Percentiles rank a stretch among this genome's conserved stretches.
Conservation (phyloP, 2,329 filamentous ascomycete species). For the Orbilia ellipsospora region DNA sequence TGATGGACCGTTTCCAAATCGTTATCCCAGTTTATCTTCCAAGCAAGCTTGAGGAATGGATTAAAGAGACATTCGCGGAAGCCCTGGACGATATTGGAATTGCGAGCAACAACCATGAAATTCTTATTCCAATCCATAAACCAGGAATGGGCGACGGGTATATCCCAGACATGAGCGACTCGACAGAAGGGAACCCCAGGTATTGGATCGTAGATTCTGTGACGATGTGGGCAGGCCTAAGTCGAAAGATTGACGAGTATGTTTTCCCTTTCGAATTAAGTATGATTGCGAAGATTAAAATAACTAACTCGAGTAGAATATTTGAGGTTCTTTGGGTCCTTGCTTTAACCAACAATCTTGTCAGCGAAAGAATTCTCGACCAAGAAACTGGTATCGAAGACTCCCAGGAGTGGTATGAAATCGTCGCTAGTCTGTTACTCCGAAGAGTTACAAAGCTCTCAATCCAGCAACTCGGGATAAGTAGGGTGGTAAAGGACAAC, state of each 20-base stretch:
- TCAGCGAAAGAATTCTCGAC: conserved; percentile 11
- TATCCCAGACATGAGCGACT: conserved; percentile 27
- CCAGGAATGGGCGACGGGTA: conserved; percentile 41
- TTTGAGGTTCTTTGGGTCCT: conserved; percentile 57
- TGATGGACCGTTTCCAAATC: conserved; percentile 56
- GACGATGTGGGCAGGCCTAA: conserved; percentile 57
- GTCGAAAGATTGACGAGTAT: conserved; percentile 58
- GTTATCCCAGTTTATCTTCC: conserved; percentile 55
- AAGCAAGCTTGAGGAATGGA: conserved; percentile 52
- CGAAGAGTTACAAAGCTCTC: conserved; percentile 42
- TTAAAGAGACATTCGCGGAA: conserved; percentile 46
- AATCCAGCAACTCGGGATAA: conserved; percentile 51
- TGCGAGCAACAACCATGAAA: conserved; percentile 15
- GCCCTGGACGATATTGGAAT: conserved; percentile 45
- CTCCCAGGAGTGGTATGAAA: conserved; percentile 26
- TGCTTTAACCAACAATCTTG: conserved; percentile 5
- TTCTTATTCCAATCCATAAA: conserved; percentile 53
- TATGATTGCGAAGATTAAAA: not conserved
- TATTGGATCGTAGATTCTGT: conserved; percentile 57
- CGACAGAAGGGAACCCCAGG: conserved; percentile 24
- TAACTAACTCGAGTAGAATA: conserved; percentile 37
- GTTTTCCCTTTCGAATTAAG: not conserved
- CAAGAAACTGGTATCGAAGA: not conserved
- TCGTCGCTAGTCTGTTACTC: conserved; percentile 36
- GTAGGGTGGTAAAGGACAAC: not conserved